phyloP scores from a whole-genome alignment of 441 rosid genomes.

The Mallotus repandus region DNA sequence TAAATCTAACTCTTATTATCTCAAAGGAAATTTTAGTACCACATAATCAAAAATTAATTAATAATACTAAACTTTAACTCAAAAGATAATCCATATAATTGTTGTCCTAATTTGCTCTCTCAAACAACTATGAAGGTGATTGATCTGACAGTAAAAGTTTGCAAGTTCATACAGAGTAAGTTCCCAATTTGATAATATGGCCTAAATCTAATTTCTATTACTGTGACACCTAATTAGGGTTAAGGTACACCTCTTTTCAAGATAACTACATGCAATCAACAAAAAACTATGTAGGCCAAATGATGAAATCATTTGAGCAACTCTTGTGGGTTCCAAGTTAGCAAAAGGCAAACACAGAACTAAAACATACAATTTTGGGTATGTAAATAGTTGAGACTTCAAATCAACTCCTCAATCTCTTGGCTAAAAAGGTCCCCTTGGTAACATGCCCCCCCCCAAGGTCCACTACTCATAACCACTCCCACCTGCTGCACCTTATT shows the following conservation, averaged over 20 bases:
- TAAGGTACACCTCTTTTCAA: not conserved
- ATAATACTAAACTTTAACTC: too few relatives aligned
- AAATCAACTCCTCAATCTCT: too few relatives aligned
- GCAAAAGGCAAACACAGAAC: too few relatives aligned
- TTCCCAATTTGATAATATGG: not conserved
- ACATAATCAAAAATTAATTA: too few relatives aligned
- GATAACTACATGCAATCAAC: not conserved
- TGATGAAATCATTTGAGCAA: constrained; percentile 7
- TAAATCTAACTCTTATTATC: too few relatives aligned
- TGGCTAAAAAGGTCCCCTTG: not conserved
- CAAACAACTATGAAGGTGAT: too few relatives aligned
- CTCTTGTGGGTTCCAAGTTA: not conserved
- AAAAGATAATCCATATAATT: too few relatives aligned
- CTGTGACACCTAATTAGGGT: not conserved
- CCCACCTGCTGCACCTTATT: not conserved
- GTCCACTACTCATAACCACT: constrained; percentile 3
- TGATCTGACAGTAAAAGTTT: too few relatives aligned
- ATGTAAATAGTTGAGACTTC: not conserved
- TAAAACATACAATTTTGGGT: too few relatives aligned
- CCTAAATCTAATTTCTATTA: not conserved
- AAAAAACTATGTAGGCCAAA: not conserved
- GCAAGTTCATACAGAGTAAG: too few relatives aligned
- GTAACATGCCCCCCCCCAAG: constrained; percentile 8
- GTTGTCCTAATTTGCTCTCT: too few relatives aligned
- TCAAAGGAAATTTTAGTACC: too few relatives aligned